These are phyloP conservation scores for Cronartium ribicola DNA, from an alignment of 1,284 basidiomycete genomes.

Conservation along the genomic window DNA sequence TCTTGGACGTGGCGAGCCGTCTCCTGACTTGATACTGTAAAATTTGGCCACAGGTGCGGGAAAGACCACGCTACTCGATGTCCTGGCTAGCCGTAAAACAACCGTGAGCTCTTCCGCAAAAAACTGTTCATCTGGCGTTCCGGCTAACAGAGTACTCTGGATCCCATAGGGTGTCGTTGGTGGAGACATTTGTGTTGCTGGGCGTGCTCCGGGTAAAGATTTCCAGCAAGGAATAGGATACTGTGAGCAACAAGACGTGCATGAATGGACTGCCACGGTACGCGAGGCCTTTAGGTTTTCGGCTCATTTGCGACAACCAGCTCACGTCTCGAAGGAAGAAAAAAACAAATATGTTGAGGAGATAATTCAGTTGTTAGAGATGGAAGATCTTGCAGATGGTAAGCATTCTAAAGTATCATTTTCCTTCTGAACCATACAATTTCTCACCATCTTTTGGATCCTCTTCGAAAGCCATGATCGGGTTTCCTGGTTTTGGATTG, in stretches of 20 bases:
- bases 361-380: constrained; percentile 57
- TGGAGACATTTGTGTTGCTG: constrained; percentile 56
- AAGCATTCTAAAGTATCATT: constrained; percentile 52
- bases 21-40: background rate
- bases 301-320: constrained; percentile 60
- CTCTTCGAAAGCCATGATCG: constrained; percentile 43
- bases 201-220: constrained; percentile 74
- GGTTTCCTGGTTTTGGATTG: constrained; percentile 56
- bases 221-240: background rate
- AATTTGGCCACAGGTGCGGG: constrained; percentile 46
- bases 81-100: constrained; percentile 56
- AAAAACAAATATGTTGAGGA: constrained; percentile 58
- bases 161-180: constrained; percentile 53
- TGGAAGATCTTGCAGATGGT: constrained; percentile 56
- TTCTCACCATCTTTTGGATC: background rate
- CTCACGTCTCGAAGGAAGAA: constrained; percentile 55
- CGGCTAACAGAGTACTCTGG: constrained; percentile 37
- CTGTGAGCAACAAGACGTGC: constrained; percentile 54
- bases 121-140: constrained; percentile 40
- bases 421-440: background rate
- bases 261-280: constrained; percentile 71
- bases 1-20: background rate
- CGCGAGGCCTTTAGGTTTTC: constrained; percentile 60
- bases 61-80: constrained; percentile 57
- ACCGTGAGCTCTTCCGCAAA: background rate